Evolutionary conservation across 257 asterid genomes (phyloP).

Genomic region (Linderniella brevidens): DNA sequence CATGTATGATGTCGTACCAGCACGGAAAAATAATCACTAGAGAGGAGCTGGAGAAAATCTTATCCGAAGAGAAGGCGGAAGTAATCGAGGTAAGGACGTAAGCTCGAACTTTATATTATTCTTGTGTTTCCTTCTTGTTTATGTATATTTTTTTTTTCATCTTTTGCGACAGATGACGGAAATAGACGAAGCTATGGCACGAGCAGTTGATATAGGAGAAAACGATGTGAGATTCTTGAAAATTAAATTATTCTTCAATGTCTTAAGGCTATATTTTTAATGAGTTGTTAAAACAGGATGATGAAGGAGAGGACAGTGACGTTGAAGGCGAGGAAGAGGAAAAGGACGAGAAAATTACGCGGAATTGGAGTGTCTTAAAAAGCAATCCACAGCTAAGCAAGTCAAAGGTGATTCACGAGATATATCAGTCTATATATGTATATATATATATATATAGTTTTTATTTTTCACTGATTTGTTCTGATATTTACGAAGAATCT

Average conservation of each 20-base stretch:
- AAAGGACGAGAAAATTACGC: conserved; percentile 44
- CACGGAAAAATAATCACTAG: conserved; percentile 62
- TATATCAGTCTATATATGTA: neutral
- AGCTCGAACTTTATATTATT: neutral
- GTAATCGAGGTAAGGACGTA: conserved; percentile 46
- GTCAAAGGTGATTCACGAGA: conserved; percentile 39
- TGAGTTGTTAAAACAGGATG: conserved; percentile 35
- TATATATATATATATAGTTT: too few species aligned
- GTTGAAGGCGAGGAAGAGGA: conserved; percentile 36
- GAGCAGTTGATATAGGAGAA: conserved; percentile 94
- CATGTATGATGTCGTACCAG: conserved; percentile 18
- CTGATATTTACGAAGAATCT: neutral
- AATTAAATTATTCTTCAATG: neutral
- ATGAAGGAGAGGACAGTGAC: conserved; percentile 72
- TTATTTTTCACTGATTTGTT: neutral
- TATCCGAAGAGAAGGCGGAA: conserved; percentile 58
- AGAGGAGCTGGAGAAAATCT: conserved; percentile 53
- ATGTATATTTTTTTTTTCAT: conserved; percentile 10
- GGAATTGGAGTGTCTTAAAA: conserved; percentile 75
- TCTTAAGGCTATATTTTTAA: neutral
- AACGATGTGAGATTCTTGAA: conserved; percentile 45
- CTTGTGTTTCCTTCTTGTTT: neutral
- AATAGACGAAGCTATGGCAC: conserved; percentile 89
- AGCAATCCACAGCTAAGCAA: conserved; percentile 41
- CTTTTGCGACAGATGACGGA: conserved; percentile 38